Evolutionary conservation across 2,329 filamentous ascomycete species (phyloP).

Genomic region (Hypoxylon sp.): DNA sequence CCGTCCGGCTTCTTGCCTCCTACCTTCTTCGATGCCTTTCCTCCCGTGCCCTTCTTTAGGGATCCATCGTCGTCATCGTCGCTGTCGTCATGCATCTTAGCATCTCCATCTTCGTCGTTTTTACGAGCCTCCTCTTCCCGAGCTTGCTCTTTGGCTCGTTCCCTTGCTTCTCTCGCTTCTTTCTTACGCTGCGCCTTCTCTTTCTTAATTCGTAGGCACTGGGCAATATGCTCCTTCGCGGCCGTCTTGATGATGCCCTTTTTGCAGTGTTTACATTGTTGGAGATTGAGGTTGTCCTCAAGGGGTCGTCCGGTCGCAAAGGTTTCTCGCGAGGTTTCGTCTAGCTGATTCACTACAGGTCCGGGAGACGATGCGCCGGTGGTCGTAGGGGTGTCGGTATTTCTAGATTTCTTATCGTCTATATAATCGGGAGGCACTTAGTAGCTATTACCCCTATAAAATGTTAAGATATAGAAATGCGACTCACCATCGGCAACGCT

Average conservation of each 20-base stretch:
- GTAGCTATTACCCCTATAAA: not conserved
- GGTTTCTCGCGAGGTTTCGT: slow-evolving; percentile 81
- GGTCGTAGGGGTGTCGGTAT: slow-evolving; percentile 57
- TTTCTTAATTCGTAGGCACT: slow-evolving; percentile 87
- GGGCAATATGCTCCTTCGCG: slow-evolving; percentile 83
- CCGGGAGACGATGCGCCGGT: slow-evolving; percentile 63
- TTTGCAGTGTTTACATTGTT: slow-evolving; percentile 95
- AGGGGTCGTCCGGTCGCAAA: slow-evolving; percentile 87
- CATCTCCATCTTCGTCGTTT: slow-evolving; percentile 61
- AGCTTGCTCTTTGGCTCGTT: slow-evolving; percentile 74
- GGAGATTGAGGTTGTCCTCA: slow-evolving; percentile 82
- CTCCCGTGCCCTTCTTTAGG: slow-evolving; percentile 56
- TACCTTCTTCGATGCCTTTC: slow-evolving; percentile 71
- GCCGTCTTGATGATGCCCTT: slow-evolving; percentile 84
- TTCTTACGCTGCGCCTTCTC: slow-evolving; percentile 84
- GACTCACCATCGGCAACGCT: slow-evolving; percentile 72
- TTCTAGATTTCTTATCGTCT: slow-evolving; percentile 71
- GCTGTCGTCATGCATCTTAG: slow-evolving; percentile 60
- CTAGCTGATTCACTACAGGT: slow-evolving; percentile 76
- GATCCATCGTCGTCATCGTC: slow-evolving; percentile 66
- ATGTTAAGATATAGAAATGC: slow-evolving; percentile 5
- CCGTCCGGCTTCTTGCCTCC: slow-evolving; percentile 75
- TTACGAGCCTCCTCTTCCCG: slow-evolving; percentile 69
- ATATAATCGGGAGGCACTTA: slow-evolving; percentile 14
- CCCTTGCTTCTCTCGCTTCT: slow-evolving; percentile 78